Conservation (phyloP, 768 basidiomycete genomes). For the Gymnopilus dilepis region DNA sequence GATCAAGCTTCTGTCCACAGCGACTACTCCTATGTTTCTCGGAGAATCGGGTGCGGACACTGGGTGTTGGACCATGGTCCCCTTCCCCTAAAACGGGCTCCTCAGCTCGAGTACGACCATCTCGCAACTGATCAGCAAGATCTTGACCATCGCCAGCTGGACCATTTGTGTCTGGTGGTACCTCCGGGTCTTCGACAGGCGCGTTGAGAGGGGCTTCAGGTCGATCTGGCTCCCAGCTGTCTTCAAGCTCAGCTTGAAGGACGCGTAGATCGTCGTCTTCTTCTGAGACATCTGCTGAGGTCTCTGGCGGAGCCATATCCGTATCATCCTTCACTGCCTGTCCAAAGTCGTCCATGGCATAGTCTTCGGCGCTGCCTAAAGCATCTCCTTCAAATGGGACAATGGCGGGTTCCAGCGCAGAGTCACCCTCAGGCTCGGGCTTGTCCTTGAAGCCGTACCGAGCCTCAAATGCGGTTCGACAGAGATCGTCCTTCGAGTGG, state of each 20-base stretch:
- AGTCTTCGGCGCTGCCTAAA: background rate
- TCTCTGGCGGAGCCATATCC: too few relatives aligned
- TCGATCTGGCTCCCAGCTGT: background rate
- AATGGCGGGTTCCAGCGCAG: background rate
- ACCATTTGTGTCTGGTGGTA: background rate
- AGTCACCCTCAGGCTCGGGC: background rate
- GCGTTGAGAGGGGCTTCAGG: background rate
- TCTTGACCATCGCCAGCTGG: background rate
- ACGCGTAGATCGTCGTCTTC: background rate
- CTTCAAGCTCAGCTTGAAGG: background rate
- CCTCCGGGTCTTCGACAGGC: background rate
- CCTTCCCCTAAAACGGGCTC: background rate
- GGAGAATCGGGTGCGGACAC: background rate
- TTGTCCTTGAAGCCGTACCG: background rate
- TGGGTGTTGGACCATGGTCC: background rate
- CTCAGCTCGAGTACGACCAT: background rate
- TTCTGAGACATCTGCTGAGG: too few relatives aligned
- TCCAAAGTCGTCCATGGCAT: background rate
- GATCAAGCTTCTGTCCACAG: background rate
- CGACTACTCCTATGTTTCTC: background rate
- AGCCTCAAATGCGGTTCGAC: background rate
- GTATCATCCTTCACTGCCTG: background rate
- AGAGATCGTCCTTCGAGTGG: background rate
- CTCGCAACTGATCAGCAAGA: background rate
- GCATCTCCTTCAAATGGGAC: background rate